Conservation (phyloP, 176 grass and related monocot genomes). For the Triticum timopheevii region DNA sequence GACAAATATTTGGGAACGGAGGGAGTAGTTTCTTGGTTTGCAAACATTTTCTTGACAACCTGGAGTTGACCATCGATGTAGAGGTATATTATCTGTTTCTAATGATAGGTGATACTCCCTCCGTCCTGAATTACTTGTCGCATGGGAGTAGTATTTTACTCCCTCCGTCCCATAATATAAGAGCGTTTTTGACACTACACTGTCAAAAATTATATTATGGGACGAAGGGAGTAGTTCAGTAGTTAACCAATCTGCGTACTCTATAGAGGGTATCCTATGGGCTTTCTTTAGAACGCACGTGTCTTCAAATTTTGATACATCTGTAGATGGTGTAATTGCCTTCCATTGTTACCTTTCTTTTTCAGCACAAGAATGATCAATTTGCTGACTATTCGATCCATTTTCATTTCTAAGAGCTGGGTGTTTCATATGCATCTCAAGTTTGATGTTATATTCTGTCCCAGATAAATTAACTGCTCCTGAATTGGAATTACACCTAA, state of each 20-base stretch:
- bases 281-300: background rate
- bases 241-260: background rate
- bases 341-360: background rate
- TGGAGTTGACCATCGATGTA: background rate
- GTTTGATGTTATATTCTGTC: background rate
- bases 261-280: background rate
- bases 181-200: no score
- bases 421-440: background rate
- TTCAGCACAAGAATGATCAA: background rate
- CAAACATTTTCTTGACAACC: background rate
- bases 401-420: background rate
- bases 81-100: background rate
- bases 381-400: background rate
- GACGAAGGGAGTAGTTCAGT: background rate
- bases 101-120: background rate
- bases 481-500: constrained; percentile 22
- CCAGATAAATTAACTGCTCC: background rate
- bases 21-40: background rate
- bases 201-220: no score
- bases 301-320: background rate
- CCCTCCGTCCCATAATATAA: no score
- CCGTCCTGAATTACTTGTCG: no score
- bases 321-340: background rate
- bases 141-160: no score
- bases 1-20: no score